Evolutionary conservation across 352 stramenopile genomes (phyloP), one percentile per base, ranked within the genome.

Genomic region (Phytophthora agathidicida): DNA sequence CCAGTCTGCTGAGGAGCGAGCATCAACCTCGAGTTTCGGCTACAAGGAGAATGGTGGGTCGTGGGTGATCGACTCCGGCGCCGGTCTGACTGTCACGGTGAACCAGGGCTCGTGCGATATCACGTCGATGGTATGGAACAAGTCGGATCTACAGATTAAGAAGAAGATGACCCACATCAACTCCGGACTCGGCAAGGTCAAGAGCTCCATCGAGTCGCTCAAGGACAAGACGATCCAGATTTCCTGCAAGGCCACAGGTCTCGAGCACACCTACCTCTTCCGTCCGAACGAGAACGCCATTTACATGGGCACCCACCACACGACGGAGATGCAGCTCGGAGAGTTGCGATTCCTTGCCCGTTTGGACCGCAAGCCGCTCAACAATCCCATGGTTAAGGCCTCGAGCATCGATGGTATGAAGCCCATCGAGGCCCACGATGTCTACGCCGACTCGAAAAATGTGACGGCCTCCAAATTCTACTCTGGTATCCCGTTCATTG

Each of bases 281-380:
- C 73, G 75, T 14, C 65, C 71, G 4, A 68, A 70, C 14, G 75
- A 86, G 44, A 86, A 81, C 23, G 62, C 59, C 22, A 70, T 86
- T 44, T 86, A 86, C 71, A 83, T 86, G 73, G 73, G 73, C 30
- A 86, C 75, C 11, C 70, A 86, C 65, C 75, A 85, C 61, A 67
- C 60, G 7, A 48, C 37, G 0, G 67, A 75, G 19, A 60, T 70
- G 19, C 17, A 58, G 27, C 67, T 86, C 1, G 47, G 53, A n/a
- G 73, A 86, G 44, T 62, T 86, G 1, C 75, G 75, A 7, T 86
- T 86, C 64, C 55, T 86, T 7, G 73, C 67, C 10, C 75, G 75
- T 20, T 37, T 86, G 7, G 53, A 61, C 30, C 68, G 68, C 17
- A 65, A 50, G 11, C 66, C 68, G 3, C 54, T 86, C 17, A 56